Conservation (phyloP, 805 yeast species). For the Teunomyces gatunensis region DNA sequence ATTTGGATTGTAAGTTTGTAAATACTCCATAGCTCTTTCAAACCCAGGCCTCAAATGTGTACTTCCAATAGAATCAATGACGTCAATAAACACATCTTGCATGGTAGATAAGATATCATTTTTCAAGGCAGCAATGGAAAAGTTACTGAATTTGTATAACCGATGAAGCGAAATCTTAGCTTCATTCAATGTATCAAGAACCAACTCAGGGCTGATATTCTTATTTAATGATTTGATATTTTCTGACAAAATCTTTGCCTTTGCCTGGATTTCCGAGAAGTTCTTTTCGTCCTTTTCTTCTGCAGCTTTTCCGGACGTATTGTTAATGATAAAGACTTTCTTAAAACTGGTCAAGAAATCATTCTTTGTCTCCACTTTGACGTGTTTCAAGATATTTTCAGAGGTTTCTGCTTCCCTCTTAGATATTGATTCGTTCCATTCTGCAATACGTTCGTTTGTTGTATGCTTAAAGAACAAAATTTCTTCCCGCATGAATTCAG, state of each 20-base stretch:
- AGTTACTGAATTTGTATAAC: conserved; percentile 36
- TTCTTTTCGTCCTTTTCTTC: conserved; percentile 18
- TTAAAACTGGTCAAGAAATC: conserved; percentile 24
- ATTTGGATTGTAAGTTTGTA: conserved; percentile 68
- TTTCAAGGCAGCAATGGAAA: conserved; percentile 32
- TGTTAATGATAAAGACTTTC: conserved; percentile 22
- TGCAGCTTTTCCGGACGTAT: conserved; percentile 3
- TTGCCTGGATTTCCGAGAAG: conserved; percentile 72
- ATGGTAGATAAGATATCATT: conserved; percentile 38
- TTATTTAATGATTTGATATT: conserved; percentile 74
- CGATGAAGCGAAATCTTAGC: conserved; percentile 66
- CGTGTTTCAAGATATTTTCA: conserved; percentile 46
- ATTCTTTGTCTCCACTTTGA: conserved; percentile 40
- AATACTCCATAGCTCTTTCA: conserved; percentile 68
- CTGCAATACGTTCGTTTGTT: conserved; percentile 22
- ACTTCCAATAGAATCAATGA: conserved; percentile 60
- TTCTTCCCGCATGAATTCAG: conserved; percentile 41
- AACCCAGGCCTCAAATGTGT: conserved; percentile 86
- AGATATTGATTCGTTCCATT: conserved; percentile 36
- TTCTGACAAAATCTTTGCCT: conserved; percentile 70
- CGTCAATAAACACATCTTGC: conserved; percentile 64
- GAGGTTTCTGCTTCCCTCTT: conserved; percentile 50
- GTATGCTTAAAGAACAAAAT: conserved; percentile 22
- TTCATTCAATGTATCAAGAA: conserved; percentile 64
- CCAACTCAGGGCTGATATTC: conserved; percentile 77